Evolutionary conservation across 2,329 filamentous ascomycete genomes (phyloP).

Genomic region (Alternaria brassicicola): DNA sequence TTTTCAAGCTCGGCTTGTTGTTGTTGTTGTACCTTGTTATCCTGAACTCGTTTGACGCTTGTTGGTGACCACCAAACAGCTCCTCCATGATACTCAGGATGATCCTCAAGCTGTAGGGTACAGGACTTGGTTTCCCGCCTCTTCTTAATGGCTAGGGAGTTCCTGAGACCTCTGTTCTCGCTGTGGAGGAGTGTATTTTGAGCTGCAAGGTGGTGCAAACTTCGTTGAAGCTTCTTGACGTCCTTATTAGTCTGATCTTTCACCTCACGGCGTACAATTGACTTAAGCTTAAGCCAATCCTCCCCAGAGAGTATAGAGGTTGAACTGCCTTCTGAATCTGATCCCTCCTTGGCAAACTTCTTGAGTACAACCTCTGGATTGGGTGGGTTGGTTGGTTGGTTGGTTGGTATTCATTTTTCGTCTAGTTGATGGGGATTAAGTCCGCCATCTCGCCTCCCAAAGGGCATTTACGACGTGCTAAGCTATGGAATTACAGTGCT

Average conservation of each 20-base stretch:
- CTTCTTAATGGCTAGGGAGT: not conserved
- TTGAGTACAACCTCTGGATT: not conserved
- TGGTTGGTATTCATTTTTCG: constrained; percentile 10
- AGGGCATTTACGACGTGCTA: constrained; percentile 7
- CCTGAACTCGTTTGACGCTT: too few relatives aligned
- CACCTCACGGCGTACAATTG: not conserved
- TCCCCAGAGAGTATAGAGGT: not conserved
- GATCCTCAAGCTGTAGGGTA: not conserved
- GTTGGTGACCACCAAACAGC: not conserved
- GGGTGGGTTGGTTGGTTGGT: constrained; percentile 6
- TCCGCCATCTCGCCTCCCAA: constrained; percentile 6
- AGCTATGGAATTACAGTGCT: constrained; percentile 6
- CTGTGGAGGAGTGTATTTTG: not conserved
- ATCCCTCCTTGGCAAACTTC: not conserved
- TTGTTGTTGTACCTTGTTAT: not conserved
- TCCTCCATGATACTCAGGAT: not conserved
- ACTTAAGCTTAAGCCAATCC: not conserved
- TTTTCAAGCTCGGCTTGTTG: not conserved
- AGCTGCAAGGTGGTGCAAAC: not conserved
- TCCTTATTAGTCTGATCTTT: not conserved
- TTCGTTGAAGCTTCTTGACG: not conserved
- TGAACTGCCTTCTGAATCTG: not conserved
- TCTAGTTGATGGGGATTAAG: constrained; percentile 5
- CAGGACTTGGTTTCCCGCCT: not conserved
- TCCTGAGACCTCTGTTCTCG: not conserved